Evolutionary conservation across 768 basidiomycete genomes (phyloP).

Genomic region (Naganishia randhawae): DNA sequence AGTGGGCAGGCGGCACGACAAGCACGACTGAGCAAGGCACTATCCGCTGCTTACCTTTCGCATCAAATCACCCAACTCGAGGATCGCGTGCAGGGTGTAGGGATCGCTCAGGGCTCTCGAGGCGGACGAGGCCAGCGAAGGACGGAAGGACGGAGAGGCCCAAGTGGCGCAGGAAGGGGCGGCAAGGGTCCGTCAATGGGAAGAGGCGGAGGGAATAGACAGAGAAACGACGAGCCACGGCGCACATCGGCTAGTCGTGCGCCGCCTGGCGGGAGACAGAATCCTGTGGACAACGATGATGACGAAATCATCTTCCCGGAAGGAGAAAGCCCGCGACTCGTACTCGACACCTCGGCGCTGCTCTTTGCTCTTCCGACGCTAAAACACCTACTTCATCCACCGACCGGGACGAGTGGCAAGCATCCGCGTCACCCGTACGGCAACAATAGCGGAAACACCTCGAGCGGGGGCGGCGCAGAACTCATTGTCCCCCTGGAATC

Average conservation of each 20-base stretch:
- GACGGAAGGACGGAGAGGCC: neutral
- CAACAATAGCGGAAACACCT: neutral
- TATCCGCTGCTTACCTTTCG: slow-evolving; percentile 42
- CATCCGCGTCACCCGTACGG: neutral
- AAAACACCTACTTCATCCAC: slow-evolving; percentile 74
- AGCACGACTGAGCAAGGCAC: slow-evolving; percentile 43
- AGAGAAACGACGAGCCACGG: neutral
- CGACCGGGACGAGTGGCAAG: too few relatives aligned
- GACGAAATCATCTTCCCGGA: neutral
- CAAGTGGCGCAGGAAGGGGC: neutral
- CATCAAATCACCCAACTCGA: slow-evolving; percentile 49
- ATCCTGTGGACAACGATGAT: neutral
- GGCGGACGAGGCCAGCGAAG: neutral
- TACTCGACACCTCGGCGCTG: slow-evolving; percentile 44
- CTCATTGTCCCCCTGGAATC: slow-evolving; percentile 84
- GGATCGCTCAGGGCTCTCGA: neutral
- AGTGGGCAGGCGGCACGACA: slow-evolving; percentile 36
- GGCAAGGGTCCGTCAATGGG: neutral
- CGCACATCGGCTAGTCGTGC: neutral
- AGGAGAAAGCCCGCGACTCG: slow-evolving; percentile 20
- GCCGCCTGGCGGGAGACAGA: neutral
- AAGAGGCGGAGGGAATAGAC: neutral
- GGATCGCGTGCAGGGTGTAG: slow-evolving; percentile 32
- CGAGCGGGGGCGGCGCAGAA: slow-evolving; percentile 60
- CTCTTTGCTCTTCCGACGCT: slow-evolving; percentile 53